phyloP scores from a whole-genome alignment of 2,329 filamentous ascomycete species.

The Cladophialophora psammophila region DNA sequence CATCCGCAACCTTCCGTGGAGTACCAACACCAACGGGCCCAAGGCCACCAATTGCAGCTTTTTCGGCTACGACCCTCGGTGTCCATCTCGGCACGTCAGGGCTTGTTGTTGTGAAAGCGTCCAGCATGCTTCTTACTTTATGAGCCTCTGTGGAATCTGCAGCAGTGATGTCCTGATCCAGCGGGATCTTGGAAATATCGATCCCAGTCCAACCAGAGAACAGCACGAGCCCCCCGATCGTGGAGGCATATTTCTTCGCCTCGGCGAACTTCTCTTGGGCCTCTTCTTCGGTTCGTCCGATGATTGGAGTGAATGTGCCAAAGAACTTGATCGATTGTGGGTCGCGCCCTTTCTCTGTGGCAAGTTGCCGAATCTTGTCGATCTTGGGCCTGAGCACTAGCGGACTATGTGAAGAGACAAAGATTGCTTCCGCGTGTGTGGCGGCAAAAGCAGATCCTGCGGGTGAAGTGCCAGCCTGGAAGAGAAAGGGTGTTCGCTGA shows the following conservation, averaged over 20 bases:
- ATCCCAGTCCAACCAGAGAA: slow-evolving; percentile 68
- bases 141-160: slow-evolving; percentile 63
- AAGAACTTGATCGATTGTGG: slow-evolving; percentile 66
- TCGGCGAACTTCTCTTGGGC: slow-evolving; percentile 61
- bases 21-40: slow-evolving; percentile 64
- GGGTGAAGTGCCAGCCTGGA: slow-evolving; percentile 66
- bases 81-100: slow-evolving; percentile 49
- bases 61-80: slow-evolving; percentile 56
- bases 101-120: slow-evolving; percentile 59
- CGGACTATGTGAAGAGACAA: slow-evolving; percentile 64
- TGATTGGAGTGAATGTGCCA: slow-evolving; percentile 58
- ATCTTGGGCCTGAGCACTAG: slow-evolving; percentile 59
- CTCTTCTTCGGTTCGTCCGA: slow-evolving; percentile 61
- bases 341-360: slow-evolving; percentile 61
- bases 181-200: slow-evolving; percentile 63
- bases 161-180: slow-evolving; percentile 65
- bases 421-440: slow-evolving; percentile 67
- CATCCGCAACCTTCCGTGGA: slow-evolving; percentile 69
- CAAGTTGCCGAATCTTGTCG: slow-evolving; percentile 60
- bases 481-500: slow-evolving; percentile 64
- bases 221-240: slow-evolving; percentile 62
- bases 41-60: slow-evolving; percentile 58
- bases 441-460: slow-evolving; percentile 65
- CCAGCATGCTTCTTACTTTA: slow-evolving; percentile 59
- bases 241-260: slow-evolving; percentile 60